Evolutionary conservation across 148 eudicot species (phyloP), one percentile per base, ranked within the genome.

Genomic region (Spergularia marina): DNA sequence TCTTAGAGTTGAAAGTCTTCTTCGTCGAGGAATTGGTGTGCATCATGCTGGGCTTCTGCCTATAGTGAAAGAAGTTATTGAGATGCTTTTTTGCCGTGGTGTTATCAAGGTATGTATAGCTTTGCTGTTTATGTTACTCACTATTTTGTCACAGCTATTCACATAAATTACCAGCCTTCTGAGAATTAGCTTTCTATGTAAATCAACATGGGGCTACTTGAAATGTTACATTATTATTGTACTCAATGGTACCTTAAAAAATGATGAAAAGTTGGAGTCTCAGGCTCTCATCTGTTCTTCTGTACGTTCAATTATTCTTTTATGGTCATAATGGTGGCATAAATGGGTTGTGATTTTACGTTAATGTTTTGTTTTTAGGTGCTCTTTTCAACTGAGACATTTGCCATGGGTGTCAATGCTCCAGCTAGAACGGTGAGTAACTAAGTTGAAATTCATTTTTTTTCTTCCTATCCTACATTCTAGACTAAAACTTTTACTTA

Each of bases 341-440:
- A 70, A n/a, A 21, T 49, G 76, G 62, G 66, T 62, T 65, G 36
- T 56, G 14, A 20, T 7, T 67, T 53, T 20, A 18, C 79, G 47
- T 58, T 77, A 20, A 53, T 67, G 16, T 49, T 80, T 44, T 67
- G 53, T 14, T 54, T 81, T 66, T 77, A 95, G 99, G 88, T 95
- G 68, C 80, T 95, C n/a, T 95, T 95, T 82, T 95, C 99, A 59
- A 95, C 99, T 2, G 99, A 95, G 88, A 95, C 97, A 84, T 95
- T 92, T 95, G 99, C 99, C 67, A 95, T 95, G 99, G 99, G 99
- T 79, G 99, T 95, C 73, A 95, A 95, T 86, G 99, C 99, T 80
- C 99, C 99, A 62, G 97, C 99, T 61, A 92, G 99, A 86, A 95
- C 99, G 74, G 99, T 92, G 76, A 86, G 96, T 82, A 68, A 57